Conservation (phyloP, 129 eudicot genomes). For the Calendula officinalis region DNA sequence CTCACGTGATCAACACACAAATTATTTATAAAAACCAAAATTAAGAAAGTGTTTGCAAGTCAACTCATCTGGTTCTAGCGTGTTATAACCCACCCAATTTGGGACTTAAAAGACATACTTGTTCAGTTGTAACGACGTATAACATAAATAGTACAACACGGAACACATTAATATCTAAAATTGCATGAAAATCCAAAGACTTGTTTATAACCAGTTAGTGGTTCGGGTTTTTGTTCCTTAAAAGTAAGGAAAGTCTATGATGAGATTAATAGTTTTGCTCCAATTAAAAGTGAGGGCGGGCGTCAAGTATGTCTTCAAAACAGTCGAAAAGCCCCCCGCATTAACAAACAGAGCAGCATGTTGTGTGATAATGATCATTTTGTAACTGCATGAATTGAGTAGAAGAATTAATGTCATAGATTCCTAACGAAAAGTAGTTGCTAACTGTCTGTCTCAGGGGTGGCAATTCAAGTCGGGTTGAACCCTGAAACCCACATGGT, state of each 20-base stretch:
- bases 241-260: slow-evolving; percentile 31
- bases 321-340: not conserved
- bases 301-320: slow-evolving; percentile 30
- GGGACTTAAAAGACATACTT: slow-evolving; percentile 3
- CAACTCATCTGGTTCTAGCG: too few relatives aligned
- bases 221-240: slow-evolving; percentile 25
- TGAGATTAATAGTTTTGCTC: slow-evolving; percentile 26
- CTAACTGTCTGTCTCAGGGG: too few relatives aligned
- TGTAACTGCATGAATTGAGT: not conserved
- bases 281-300: slow-evolving; percentile 25
- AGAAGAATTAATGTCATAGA: slow-evolving; percentile 2
- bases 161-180: slow-evolving; percentile 23
- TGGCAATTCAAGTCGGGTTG: not conserved
- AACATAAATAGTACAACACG: slow-evolving; percentile 12
- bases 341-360: slow-evolving; percentile 22
- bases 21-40: too few relatives aligned
- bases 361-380: slow-evolving; percentile 22
- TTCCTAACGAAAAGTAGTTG: not conserved
- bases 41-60: too few relatives aligned
- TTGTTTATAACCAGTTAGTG: slow-evolving; percentile 28
- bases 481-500: not conserved
- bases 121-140: slow-evolving; percentile 1
- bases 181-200: slow-evolving; percentile 11
- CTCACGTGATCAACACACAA: too few relatives aligned
- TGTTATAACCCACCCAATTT: too few relatives aligned